Evolutionary conservation across 169 alveolate genomes (phyloP).

Genomic region (Cryptosporidium tyzzeri): DNA sequence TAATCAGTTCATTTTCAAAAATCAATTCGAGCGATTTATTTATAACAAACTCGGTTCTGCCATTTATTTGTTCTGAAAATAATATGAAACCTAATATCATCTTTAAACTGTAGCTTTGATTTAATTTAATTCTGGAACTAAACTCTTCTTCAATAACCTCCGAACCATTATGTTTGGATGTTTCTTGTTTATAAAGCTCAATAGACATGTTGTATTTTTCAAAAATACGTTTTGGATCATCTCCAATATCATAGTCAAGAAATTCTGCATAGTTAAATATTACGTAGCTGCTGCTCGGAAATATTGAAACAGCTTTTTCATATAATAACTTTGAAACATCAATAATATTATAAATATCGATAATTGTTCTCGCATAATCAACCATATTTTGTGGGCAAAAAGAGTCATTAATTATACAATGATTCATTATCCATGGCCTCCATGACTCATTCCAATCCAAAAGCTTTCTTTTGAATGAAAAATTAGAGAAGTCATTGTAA

Average conservation of each 20-base stretch:
- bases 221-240: conserved; percentile 2
- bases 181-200: conserved; percentile 19
- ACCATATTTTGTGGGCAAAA: conserved; percentile 62
- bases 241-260: conserved; percentile 67
- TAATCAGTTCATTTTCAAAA: conserved; percentile 31
- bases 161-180: background rate
- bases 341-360: conserved; percentile 49
- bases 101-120: conserved; percentile 13
- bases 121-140: background rate
- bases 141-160: background rate
- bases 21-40: conserved; percentile 21
- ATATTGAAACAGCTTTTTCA: conserved; percentile 55
- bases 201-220: conserved; percentile 29
- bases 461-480: conserved; percentile 34
- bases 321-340: conserved; percentile 46
- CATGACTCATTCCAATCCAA: conserved; percentile 70
- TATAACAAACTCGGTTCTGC: conserved; percentile 14
- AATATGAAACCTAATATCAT: conserved; percentile 52
- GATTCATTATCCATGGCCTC: conserved; percentile 57
- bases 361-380: conserved; percentile 66
- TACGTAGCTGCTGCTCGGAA: conserved; percentile 29
- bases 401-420: conserved; percentile 36
- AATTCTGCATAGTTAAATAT: conserved; percentile 64
- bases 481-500: conserved; percentile 1
- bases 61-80: conserved; percentile 29